These are phyloP conservation scores for Globisporangium nagaii DNA, from an alignment of 352 stramenopile genomes.

Conservation along the genomic window DNA sequence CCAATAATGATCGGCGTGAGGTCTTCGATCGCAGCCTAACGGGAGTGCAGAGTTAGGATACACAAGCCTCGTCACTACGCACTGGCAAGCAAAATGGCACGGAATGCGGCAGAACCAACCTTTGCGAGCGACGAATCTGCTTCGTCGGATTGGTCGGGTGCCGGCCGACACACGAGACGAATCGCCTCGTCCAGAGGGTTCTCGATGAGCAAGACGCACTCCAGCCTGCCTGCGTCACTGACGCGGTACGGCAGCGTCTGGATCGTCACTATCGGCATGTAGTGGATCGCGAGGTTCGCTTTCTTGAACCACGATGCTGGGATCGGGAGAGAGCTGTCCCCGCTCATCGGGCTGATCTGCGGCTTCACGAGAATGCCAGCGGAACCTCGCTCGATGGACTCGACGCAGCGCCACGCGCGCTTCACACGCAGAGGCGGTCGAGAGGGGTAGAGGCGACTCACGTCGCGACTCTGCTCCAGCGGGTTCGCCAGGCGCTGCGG, in stretches of 20 bases:
- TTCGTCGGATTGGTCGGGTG: not conserved
- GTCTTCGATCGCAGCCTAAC: conserved; percentile 44
- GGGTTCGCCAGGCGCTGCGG: conserved; percentile 56
- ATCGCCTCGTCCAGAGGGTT: conserved; percentile 79
- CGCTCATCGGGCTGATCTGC: conserved; percentile 89
- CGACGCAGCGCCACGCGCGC: conserved; percentile 78
- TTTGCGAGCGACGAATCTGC: conserved; percentile 14
- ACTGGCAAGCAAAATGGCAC: too few relatives aligned
- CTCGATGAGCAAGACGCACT: conserved; percentile 70
- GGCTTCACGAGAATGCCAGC: conserved; percentile 86
- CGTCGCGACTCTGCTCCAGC: conserved; percentile 59
- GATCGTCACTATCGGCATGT: conserved; percentile 71
- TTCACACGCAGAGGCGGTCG: conserved; percentile 75
- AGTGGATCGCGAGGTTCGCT: conserved; percentile 70
- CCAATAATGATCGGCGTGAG: conserved; percentile 58
- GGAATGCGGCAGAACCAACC: conserved; percentile 10
- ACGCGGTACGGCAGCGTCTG: conserved; percentile 39
- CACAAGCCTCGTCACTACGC: too few relatives aligned
- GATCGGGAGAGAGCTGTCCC: conserved; percentile 78
- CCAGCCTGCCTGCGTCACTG: conserved; percentile 11
- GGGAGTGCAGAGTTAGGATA: too few relatives aligned
- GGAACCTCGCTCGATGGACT: conserved; percentile 69
- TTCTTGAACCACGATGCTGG: conserved; percentile 85
- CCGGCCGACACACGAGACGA: conserved; percentile 42
- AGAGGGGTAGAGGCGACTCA: conserved; percentile 41